A percentile compares a stretch with the other conserved stretches of the same genome.
Evolutionary conservation across 176 grass and related monocot genomes (phyloP).

Genomic region (Oryza meyeriana): DNA sequence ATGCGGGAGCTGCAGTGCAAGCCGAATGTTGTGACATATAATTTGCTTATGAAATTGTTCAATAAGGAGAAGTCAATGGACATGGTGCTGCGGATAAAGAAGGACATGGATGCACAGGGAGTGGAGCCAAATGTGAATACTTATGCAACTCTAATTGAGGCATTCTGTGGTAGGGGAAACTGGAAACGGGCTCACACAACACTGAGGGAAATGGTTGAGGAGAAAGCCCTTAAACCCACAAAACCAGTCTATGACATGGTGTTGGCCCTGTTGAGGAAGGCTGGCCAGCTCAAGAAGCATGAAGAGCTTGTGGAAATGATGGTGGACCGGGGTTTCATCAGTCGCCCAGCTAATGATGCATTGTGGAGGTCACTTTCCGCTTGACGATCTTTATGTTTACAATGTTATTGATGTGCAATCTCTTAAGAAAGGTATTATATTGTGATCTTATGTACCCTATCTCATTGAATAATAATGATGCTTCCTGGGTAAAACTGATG

Average conservation of each 20-base stretch:
- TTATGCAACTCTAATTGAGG: conserved; percentile 55
- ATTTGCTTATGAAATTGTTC: conserved; percentile 73
- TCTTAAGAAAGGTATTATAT: background rate
- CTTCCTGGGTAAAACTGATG: background rate
- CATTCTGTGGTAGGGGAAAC: conserved; percentile 72
- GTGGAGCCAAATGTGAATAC: conserved; percentile 79
- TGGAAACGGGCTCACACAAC: conserved; percentile 53
- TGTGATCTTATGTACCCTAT: background rate
- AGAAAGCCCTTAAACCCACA: conserved; percentile 70
- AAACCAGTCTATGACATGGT: conserved; percentile 51
- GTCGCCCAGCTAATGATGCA: conserved; percentile 36
- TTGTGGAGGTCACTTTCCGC: conserved; percentile 30
- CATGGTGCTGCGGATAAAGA: conserved; percentile 90
- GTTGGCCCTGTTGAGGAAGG: conserved; percentile 59
- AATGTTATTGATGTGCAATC: conserved; percentile 8
- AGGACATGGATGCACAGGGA: conserved; percentile 67
- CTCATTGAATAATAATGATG: background rate
- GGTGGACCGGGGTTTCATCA: conserved; percentile 67
- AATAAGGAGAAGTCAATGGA: conserved; percentile 83
- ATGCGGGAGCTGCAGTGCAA: conserved; percentile 74
- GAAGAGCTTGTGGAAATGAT: conserved; percentile 74
- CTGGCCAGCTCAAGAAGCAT: conserved; percentile 66
- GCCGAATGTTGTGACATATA: conserved; percentile 80
- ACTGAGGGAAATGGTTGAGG: conserved; percentile 74
- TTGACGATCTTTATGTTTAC: conserved; percentile 20